These are phyloP conservation scores for Tricholoma sp. DNA, from an alignment of 768 basidiomycete species.

Conservation along the genomic window DNA sequence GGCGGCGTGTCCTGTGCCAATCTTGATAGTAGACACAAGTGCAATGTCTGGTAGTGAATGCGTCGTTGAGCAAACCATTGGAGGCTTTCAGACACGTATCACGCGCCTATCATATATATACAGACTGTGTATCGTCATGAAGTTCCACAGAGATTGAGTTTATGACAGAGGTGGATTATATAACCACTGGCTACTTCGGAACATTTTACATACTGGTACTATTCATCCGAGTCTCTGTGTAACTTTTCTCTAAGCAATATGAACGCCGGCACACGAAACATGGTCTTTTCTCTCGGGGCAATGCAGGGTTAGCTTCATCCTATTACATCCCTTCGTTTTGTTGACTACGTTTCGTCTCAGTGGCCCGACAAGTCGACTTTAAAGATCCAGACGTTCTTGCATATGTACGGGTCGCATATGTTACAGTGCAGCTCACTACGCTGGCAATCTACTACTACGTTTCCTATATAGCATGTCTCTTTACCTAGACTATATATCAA, in stretches of 20 bases:
- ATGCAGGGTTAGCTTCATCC: slow-evolving; percentile 67
- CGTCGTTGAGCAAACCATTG: slow-evolving; percentile 7
- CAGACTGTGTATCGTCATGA: slow-evolving; percentile 86
- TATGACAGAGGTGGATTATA: background rate
- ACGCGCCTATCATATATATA: slow-evolving; percentile 90
- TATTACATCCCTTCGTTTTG: background rate
- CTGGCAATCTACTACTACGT: slow-evolving; percentile 78
- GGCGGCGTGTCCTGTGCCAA: slow-evolving; percentile 79
- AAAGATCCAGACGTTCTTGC: slow-evolving; percentile 79
- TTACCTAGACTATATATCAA: background rate
- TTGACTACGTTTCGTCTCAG: slow-evolving; percentile 32
- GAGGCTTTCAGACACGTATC: background rate
- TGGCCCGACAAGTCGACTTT: slow-evolving; percentile 88
- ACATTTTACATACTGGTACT: too few relatives aligned
- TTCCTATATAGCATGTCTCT: slow-evolving; percentile 56
- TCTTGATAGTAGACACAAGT: slow-evolving; percentile 93
- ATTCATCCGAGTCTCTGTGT: too few relatives aligned
- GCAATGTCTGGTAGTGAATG: slow-evolving; percentile 61
- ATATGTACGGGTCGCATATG: slow-evolving; percentile 84
- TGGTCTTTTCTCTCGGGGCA: slow-evolving; percentile 85
- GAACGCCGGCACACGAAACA: slow-evolving; percentile 68
- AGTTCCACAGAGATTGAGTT: background rate
- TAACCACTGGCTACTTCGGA: background rate
- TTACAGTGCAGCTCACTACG: slow-evolving; percentile 64
- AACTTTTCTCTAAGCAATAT: too few relatives aligned